phyloP scores from a whole-genome alignment of 2,329 filamentous ascomycete genomes.

The Colletotrichum sp. region DNA sequence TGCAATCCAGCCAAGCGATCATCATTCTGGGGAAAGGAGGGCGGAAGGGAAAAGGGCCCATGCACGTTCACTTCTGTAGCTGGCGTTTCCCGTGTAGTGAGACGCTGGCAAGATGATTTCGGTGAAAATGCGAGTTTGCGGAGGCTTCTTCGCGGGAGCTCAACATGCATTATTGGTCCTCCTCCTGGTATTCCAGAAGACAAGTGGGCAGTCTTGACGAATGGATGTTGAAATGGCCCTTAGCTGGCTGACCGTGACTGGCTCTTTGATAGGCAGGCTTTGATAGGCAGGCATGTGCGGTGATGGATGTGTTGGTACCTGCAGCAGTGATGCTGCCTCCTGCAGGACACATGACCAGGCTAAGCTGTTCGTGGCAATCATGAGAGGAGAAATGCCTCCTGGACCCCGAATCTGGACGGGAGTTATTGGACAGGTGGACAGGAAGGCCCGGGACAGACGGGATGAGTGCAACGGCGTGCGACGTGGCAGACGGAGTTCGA shows the following conservation, averaged over 20 bases:
- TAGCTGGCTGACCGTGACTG: not conserved
- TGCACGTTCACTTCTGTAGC: not conserved
- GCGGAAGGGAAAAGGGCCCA: not conserved
- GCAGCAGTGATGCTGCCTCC: conserved; percentile 10
- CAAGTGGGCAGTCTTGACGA: not conserved
- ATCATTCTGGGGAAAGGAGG: not conserved
- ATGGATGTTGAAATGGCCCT: not conserved
- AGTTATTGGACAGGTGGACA: not conserved
- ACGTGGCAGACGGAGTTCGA: conserved; percentile 10
- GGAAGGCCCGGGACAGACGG: not conserved
- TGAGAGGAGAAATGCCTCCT: not conserved
- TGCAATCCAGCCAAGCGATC: not conserved
- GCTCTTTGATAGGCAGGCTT: not conserved
- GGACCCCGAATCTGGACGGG: not conserved
- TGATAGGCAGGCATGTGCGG: not conserved
- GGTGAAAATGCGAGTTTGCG: not conserved
- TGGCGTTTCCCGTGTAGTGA: not conserved
- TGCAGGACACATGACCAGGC: conserved; percentile 12
- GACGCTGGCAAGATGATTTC: not conserved
- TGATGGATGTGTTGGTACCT: not conserved
- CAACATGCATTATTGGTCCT: not conserved
- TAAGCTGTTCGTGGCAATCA: not conserved
- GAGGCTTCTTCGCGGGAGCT: not conserved
- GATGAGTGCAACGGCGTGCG: not conserved
- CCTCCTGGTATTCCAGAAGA: not conserved